phyloP scores from a whole-genome alignment of 1,284 basidiomycete species.

The Farysia itapuensis region DNA sequence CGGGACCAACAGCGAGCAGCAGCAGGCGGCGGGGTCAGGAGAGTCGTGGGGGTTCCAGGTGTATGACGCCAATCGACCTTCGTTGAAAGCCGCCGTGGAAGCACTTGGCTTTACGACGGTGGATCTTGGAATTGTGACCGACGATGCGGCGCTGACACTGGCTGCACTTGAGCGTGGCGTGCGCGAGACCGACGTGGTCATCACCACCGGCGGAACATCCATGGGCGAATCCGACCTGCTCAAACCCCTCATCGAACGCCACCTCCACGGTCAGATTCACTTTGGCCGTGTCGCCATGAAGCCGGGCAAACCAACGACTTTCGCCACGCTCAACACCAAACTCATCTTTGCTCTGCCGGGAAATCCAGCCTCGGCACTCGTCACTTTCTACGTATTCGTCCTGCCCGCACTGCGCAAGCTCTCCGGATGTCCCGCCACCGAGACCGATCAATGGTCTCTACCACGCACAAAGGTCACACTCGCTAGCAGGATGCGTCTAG shows the following conservation, averaged over 20 bases:
- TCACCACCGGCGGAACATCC: constrained; percentile 84
- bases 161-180: constrained; percentile 67
- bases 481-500: constrained; percentile 68
- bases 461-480: constrained; percentile 71
- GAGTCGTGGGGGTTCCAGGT: constrained; percentile 45
- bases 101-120: constrained; percentile 75
- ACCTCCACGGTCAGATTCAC: constrained; percentile 73
- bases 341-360: constrained; percentile 81
- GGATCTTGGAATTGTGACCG: constrained; percentile 77
- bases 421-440: constrained; percentile 29
- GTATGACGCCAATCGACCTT: constrained; percentile 77
- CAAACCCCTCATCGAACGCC: constrained; percentile 81
- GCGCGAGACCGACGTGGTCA: constrained; percentile 70
- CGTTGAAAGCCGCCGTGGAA: constrained; percentile 71
- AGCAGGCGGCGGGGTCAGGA: neutral
- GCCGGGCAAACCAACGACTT: constrained; percentile 69
- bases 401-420: constrained; percentile 75
- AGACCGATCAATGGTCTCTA: constrained; percentile 64
- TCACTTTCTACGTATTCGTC: constrained; percentile 82
- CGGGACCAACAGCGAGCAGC: no score
- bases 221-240: constrained; percentile 85
- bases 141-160: constrained; percentile 70
- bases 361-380: constrained; percentile 84
- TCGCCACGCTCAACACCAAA: constrained; percentile 68
- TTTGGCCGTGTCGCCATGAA: constrained; percentile 71